These are phyloP conservation scores for Dispira simplex DNA, from an alignment of 192 early-diverging fungal species.

Conservation along the genomic window DNA sequence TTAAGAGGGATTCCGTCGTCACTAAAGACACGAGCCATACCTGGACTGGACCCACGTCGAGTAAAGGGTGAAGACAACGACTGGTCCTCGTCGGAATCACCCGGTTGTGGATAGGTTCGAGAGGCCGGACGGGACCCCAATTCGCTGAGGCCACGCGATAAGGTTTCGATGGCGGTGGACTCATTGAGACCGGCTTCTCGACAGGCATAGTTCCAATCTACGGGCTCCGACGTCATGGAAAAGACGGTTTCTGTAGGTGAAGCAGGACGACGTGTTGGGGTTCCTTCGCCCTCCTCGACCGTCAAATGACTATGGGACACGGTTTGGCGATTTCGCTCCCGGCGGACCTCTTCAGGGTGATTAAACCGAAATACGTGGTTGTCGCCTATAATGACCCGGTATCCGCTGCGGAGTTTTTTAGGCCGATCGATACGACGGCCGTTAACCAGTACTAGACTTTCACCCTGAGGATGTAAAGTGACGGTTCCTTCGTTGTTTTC, in stretches of 20 bases:
- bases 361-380: constrained; percentile 76
- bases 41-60: constrained; percentile 5
- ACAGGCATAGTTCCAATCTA: constrained; percentile 67
- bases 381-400: constrained; percentile 63
- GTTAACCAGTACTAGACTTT: constrained; percentile 59
- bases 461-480: constrained; percentile 37
- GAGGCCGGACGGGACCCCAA: constrained; percentile 6
- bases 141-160: constrained; percentile 26
- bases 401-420: constrained; percentile 45
- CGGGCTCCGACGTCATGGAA: constrained; percentile 20
- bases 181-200: constrained; percentile 45
- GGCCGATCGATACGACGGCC: constrained; percentile 45
- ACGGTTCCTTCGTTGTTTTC: constrained; percentile 42
- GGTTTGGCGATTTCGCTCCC: constrained; percentile 31
- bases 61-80: neutral
- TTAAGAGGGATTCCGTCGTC: neutral
- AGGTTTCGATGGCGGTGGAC: constrained; percentile 21
- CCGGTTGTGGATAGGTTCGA: neutral
- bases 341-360: constrained; percentile 64
- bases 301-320: constrained; percentile 4
- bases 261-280: neutral
- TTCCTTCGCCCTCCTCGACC: neutral
- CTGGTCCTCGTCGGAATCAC: constrained; percentile 3
- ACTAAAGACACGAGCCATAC: neutral
- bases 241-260: constrained; percentile 9